These are phyloP conservation scores for Hypholoma sublateritium DNA, from an alignment of 768 basidiomycete species.

Conservation along the genomic window DNA sequence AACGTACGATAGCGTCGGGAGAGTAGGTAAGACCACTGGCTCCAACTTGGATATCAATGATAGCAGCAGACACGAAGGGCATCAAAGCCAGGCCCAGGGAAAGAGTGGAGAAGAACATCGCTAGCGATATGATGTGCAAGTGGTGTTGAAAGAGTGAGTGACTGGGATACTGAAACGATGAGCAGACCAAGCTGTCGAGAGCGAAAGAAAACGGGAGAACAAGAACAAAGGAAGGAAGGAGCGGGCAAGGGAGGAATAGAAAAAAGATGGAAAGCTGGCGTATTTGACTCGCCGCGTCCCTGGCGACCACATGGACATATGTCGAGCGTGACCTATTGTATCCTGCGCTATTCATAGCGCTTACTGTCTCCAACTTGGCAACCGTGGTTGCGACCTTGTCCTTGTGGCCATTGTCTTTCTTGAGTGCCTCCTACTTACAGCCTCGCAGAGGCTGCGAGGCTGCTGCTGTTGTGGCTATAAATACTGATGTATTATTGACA, in stretches of 20 bases:
- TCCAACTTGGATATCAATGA: slow-evolving; percentile 57
- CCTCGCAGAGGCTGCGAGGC: no score
- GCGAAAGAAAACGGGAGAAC: slow-evolving; percentile 21
- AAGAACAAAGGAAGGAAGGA: slow-evolving; percentile 27
- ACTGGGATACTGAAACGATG: neutral
- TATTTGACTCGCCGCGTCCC: slow-evolving; percentile 4
- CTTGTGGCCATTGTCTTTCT: neutral
- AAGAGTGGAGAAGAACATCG: slow-evolving; percentile 42
- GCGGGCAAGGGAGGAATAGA: slow-evolving; percentile 9
- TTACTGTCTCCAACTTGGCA: neutral
- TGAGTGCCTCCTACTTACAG: no score
- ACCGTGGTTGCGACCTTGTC: neutral
- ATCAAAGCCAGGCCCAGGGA: slow-evolving; percentile 49
- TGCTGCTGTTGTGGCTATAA: no score
- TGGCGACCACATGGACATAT: neutral
- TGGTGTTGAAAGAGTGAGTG: slow-evolving; percentile 23
- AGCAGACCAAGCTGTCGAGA: slow-evolving; percentile 10
- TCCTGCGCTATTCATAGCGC: neutral
- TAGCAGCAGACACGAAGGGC: slow-evolving; percentile 48
- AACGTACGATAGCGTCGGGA: slow-evolving; percentile 51
- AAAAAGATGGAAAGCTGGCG: neutral
- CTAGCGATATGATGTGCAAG: slow-evolving; percentile 36
- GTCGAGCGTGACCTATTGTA: neutral
- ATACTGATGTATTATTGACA: no score
- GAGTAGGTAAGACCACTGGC: slow-evolving; percentile 41